Percentiles rank a stretch among this genome's conserved stretches.
Conservation (phyloP, 805 yeast genomes). For the Wickerhamiella kurtzmanii region DNA sequence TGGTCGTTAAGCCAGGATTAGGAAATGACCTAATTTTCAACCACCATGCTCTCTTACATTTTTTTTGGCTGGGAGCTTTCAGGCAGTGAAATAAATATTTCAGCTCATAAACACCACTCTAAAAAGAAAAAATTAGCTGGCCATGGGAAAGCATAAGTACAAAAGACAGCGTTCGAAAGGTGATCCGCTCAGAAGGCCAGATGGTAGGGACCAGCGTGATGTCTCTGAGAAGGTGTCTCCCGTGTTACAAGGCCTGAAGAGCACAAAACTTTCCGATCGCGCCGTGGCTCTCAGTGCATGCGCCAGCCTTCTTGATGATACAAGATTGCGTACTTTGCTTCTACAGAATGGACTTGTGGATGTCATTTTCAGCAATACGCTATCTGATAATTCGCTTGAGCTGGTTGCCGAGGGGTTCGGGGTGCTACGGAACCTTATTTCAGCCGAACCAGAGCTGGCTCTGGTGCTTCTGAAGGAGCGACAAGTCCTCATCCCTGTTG, state of each 20-base stretch:
- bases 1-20: background rate
- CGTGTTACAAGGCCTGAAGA: constrained; percentile 47
- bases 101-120: background rate
- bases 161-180: constrained; percentile 32
- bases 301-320: constrained; percentile 56
- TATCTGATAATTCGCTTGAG: constrained; percentile 59
- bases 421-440: constrained; percentile 59
- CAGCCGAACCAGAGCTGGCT: constrained; percentile 78
- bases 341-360: constrained; percentile 61
- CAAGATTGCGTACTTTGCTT: constrained; percentile 44
- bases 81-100: too few relatives aligned
- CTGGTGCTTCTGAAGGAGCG: constrained; percentile 64
- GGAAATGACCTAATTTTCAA: background rate
- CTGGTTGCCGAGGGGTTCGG: constrained; percentile 73
- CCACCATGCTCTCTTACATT: background rate
- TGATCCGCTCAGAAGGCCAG: constrained; percentile 30
- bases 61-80: too few relatives aligned
- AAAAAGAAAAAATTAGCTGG: background rate
- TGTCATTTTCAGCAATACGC: constrained; percentile 45
- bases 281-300: constrained; percentile 66
- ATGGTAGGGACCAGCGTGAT: background rate
- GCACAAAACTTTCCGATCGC: constrained; percentile 56
- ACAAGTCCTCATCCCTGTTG: background rate
- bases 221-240: constrained; percentile 42
- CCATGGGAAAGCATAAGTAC: constrained; percentile 9